phyloP scores from a whole-genome alignment of 1,139 yeast species.

The Arxiozyma telluris region DNA sequence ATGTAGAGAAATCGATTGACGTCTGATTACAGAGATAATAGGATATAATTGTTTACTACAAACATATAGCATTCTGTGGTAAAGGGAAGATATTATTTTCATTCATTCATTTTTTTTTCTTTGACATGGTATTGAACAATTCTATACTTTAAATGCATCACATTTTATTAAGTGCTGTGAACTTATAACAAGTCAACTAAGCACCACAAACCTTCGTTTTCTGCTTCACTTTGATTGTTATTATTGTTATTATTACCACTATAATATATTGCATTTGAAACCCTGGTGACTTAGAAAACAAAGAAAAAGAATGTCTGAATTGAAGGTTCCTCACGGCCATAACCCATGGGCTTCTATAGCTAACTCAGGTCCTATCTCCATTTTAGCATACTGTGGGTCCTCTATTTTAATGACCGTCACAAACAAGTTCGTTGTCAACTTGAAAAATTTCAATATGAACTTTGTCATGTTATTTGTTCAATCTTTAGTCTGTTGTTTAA shows the following conservation, averaged over 20 bases:
- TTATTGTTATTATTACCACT: not conserved
- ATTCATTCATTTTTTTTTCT: too few species aligned
- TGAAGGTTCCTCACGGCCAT: slow-evolving; percentile 20
- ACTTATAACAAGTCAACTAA: not conserved
- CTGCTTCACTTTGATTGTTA: too few species aligned
- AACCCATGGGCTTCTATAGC: slow-evolving; percentile 36
- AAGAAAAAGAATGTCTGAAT: slow-evolving; percentile 21
- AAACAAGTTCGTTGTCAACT: slow-evolving; percentile 86
- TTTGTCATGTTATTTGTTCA: slow-evolving; percentile 79
- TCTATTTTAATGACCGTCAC: slow-evolving; percentile 98
- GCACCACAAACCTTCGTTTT: not conserved
- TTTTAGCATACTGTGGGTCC: slow-evolving; percentile 78
- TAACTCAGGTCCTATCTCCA: slow-evolving; percentile 82
- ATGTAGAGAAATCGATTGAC: too few species aligned
- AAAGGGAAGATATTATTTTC: too few species aligned
- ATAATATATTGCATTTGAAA: too few species aligned
- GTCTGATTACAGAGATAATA: too few species aligned
- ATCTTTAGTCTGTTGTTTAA: slow-evolving; percentile 68
- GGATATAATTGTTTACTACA: too few species aligned
- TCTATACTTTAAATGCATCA: too few species aligned
- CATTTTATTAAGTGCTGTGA: too few species aligned
- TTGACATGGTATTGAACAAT: not conserved
- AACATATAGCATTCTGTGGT: too few species aligned
- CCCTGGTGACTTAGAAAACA: not conserved
- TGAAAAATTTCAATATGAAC: slow-evolving; percentile 77